A percentile compares a stretch with the other conserved stretches of the same genome.
Evolutionary conservation across 768 basidiomycete species (phyloP).

Genomic region (Leucocoprinus leucothites): DNA sequence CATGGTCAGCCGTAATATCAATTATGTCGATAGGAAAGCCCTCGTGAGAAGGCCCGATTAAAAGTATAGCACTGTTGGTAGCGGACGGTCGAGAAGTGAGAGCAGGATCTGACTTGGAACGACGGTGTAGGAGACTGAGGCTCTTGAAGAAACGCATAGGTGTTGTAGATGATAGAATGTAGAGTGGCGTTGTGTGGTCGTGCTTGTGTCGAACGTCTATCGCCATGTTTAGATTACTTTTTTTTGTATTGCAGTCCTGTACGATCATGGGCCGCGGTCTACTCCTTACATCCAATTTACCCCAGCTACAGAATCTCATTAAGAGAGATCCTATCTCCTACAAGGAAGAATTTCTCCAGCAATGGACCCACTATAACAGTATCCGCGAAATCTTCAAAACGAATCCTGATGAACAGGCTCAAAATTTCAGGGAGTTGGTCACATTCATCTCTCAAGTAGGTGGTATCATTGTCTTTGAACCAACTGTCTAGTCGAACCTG

Average conservation of each 20-base stretch:
- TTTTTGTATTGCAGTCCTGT: background rate
- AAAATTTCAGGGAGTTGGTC: constrained; percentile 84
- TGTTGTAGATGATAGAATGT: background rate
- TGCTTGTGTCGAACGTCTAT: background rate
- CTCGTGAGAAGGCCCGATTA: background rate
- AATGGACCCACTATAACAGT: constrained; percentile 94
- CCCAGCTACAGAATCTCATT: constrained; percentile 95
- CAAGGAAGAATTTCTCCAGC: constrained; percentile 93
- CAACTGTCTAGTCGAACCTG: background rate
- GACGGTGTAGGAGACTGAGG: background rate
- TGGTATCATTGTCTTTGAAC: background rate
- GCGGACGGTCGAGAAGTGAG: background rate
- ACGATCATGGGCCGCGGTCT: constrained; percentile 54
- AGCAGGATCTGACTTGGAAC: background rate
- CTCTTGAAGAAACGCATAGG: background rate
- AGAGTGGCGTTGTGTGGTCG: constrained; percentile 4
- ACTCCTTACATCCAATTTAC: constrained; percentile 84
- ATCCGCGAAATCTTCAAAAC: constrained; percentile 81
- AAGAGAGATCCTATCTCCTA: constrained; percentile 90
- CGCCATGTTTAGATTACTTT: background rate
- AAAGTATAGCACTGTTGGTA: background rate
- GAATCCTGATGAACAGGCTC: constrained; percentile 81
- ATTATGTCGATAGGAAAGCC: background rate
- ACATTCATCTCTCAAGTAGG: constrained; percentile 85
- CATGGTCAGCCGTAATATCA: background rate